A percentile compares a stretch with the other conserved stretches of the same genome.
Evolutionary conservation across 768 basidiomycete species (phyloP).

Genomic region (Serendipita indica): DNA sequence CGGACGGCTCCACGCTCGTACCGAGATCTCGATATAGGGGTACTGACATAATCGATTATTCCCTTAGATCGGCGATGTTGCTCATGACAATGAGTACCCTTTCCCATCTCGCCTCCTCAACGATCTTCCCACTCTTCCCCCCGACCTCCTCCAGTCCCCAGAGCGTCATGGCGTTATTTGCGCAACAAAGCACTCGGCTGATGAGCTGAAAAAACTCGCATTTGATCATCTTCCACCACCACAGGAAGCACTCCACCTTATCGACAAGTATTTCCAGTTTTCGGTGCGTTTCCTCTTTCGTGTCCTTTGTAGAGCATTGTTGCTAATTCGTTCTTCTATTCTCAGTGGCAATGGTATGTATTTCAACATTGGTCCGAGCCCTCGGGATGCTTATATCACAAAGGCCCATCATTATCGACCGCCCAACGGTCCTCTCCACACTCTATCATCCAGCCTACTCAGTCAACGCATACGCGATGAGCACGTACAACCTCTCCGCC

Average conservation of each 20-base stretch:
- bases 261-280: conserved; percentile 2
- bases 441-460: neutral
- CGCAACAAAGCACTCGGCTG: too few species aligned
- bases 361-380: too few species aligned
- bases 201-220: neutral
- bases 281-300: neutral
- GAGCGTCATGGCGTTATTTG: too few species aligned
- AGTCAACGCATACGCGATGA: neutral
- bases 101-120: too few species aligned
- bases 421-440: neutral
- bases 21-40: too few species aligned
- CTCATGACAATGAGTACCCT: too few species aligned
- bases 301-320: neutral
- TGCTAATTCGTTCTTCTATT: neutral
- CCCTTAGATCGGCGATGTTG: too few species aligned
- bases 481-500: neutral
- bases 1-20: too few species aligned
- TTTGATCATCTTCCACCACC: neutral
- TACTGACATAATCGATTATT: too few species aligned
- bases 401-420: neutral
- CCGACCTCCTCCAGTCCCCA: too few species aligned
- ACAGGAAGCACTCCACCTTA: neutral
- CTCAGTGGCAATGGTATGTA: neutral
- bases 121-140: too few species aligned
- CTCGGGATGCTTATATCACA: too few species aligned